These are phyloP conservation scores for Aspergillus fijiensis DNA, from an alignment of 2,329 filamentous ascomycete genomes.

Conservation along the genomic window DNA sequence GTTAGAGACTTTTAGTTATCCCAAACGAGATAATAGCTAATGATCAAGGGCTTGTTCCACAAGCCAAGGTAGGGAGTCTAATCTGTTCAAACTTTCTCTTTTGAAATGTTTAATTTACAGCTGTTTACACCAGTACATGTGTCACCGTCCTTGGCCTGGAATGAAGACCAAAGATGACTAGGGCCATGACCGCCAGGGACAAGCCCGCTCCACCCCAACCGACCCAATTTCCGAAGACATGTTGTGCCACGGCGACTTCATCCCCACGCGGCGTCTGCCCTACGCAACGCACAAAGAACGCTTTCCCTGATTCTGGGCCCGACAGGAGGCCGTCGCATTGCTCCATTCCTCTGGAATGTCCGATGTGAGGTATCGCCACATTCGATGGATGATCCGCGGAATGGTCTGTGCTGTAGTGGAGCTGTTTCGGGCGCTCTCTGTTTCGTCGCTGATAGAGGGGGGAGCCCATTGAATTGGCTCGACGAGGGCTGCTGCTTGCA, in stretches of 20 bases:
- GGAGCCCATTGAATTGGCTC: neutral
- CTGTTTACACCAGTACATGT: too few species aligned
- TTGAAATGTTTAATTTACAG: too few species aligned
- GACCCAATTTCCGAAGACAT: neutral
- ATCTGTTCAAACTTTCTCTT: too few species aligned
- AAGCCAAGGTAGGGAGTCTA: too few species aligned
- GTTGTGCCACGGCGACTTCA: neutral
- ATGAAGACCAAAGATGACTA: neutral
- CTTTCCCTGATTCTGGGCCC: neutral
- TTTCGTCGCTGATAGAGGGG: neutral
- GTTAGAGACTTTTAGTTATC: too few species aligned
- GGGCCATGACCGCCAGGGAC: neutral
- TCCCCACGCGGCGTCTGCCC: neutral
- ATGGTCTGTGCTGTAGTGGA: neutral
- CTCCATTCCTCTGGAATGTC: neutral
- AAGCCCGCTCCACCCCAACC: neutral
- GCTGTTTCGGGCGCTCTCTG: neutral
- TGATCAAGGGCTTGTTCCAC: too few species aligned
- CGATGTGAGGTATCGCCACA: conserved; percentile 2
- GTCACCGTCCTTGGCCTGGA: too few species aligned
- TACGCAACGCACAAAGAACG: neutral
- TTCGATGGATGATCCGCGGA: conserved; percentile 7
- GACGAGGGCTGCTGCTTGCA: neutral
- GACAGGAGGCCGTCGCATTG: conserved; percentile 1
- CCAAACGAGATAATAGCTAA: too few species aligned